These are phyloP conservation scores for Metarhizium album DNA, from an alignment of 2,329 filamentous ascomycete genomes.

Conservation along the genomic window DNA sequence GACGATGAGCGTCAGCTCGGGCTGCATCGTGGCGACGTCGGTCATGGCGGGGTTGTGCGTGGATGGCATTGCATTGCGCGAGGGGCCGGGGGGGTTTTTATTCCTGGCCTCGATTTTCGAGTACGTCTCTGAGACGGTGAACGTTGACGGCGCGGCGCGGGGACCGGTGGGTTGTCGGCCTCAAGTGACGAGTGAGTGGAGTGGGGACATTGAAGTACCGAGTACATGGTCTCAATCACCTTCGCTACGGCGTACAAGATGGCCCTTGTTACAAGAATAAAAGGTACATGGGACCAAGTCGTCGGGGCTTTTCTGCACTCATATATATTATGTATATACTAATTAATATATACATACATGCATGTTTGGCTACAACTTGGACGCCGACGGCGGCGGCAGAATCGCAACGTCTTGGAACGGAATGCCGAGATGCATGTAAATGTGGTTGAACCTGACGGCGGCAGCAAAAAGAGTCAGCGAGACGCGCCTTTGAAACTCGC, in stretches of 20 bases:
- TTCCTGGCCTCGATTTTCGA: no score
- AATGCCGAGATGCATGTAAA: slow-evolving; percentile 56
- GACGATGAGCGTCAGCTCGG: slow-evolving; percentile 79
- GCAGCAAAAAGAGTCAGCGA: not conserved
- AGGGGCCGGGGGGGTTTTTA: not conserved
- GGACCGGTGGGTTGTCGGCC: no score
- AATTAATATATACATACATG: not conserved
- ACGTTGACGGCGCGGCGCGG: no score
- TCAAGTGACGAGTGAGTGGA: no score
- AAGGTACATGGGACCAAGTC: no score
- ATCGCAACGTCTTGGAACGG: slow-evolving; percentile 43
- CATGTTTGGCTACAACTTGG: slow-evolving; percentile 24
- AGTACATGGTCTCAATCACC: no score
- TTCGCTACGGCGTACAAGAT: no score
- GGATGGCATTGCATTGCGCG: not conserved
- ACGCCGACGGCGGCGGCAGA: slow-evolving; percentile 14
- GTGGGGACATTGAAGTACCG: no score
- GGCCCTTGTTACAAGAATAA: no score
- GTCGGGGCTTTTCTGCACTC: no score
- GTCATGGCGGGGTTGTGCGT: not conserved
- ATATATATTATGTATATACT: no score
- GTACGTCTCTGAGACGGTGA: no score
- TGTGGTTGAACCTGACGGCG: slow-evolving; percentile 47
- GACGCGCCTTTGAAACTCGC: not conserved
- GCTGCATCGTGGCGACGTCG: slow-evolving; percentile 18